Base-by-base conservation (phyloP, 805 yeast genomes). In the Ogataea paradorogensis region DNA sequence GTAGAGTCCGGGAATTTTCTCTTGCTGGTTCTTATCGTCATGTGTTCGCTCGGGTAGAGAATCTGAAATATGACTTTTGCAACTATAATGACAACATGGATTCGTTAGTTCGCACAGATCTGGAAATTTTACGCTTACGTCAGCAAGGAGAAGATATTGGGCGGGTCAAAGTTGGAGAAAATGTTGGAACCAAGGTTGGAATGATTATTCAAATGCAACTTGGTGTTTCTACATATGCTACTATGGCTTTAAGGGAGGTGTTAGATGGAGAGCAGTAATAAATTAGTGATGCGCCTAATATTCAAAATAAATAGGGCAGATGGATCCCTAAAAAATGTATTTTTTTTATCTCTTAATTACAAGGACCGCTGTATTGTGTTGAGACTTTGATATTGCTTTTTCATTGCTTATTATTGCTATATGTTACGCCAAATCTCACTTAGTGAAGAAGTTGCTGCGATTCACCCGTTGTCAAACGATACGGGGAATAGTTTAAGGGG, bases 221-320 rank as follows among this genome's bases (percentile, higher is more conserved):
- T 43, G 91, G 89, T 4, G 80, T 85, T 3, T 84, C 96, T 25
- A 82, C 95, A 6, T 93, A 93, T 61, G 99, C 99, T 1, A 93
- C 99, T 0, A 95, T 93, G 99, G 95, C 96, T 1, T 65, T 93
- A 35, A 76, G 99, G 58, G 98, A 93, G 61, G 76, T 87, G 35
- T 80, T 90, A 85, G 84, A 29, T 80, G 58, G 74, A 78, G 23
- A 91, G 83, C 49, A 82, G 90, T 3, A 50, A 58, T 4, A 33
- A 21, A 50, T 52, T 34, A 54, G 58, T n/a, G 57, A 58, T 35
- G 53, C 42, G 42, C 42, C 42, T 23, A 33, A 39, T 35, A 13
- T 10, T 22, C 5, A 18, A 27, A 33, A 18, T 24, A 14, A 33
- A 33, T 18, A 33, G 42, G 42, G 42, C 42, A 16, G 11, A 16